Evolutionary conservation across 108 stramenopile genomes (phyloP).

Genomic region (Mediolabrus comicus): DNA sequence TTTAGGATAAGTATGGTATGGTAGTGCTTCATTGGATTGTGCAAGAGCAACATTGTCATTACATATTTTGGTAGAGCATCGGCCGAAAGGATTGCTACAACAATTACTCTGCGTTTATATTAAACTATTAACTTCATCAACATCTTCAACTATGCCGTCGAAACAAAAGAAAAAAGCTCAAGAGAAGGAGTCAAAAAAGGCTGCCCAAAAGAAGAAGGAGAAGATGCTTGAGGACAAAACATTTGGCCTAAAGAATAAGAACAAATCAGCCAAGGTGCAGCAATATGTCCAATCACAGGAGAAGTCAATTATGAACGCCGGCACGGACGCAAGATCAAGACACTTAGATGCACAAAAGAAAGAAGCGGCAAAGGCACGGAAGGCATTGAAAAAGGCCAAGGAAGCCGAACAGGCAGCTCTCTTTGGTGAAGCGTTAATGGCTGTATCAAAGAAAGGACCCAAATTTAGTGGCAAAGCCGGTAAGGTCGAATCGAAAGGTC

Average conservation of each 20-base stretch:
- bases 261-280: slow-evolving; percentile 83
- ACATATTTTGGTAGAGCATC: slow-evolving; percentile 2
- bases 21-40: no score
- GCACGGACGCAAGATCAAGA: slow-evolving; percentile 61
- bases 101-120: slow-evolving; percentile 23
- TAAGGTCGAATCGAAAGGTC: slow-evolving; percentile 72
- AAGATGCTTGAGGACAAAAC: slow-evolving; percentile 83
- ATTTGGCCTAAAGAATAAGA: slow-evolving; percentile 92
- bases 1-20: no score
- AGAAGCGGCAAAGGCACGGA: slow-evolving; percentile 57
- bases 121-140: slow-evolving; percentile 10
- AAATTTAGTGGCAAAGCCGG: slow-evolving; percentile 57
- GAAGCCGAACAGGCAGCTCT: slow-evolving; percentile 85
- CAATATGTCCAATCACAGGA: slow-evolving; percentile 49
- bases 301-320: slow-evolving; percentile 66
- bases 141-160: slow-evolving; percentile 43
- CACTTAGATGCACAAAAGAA: slow-evolving; percentile 64
- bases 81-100: neutral
- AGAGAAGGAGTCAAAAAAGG: slow-evolving; percentile 68
- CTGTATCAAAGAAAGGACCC: slow-evolving; percentile 67
- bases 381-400: slow-evolving; percentile 74
- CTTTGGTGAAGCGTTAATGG: slow-evolving; percentile 80
- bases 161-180: slow-evolving; percentile 53
- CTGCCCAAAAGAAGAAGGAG: slow-evolving; percentile 85
- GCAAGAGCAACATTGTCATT: slow-evolving; percentile 49